These are phyloP conservation scores for Botrytis pseudocinerea DNA, from an alignment of 2,329 filamentous ascomycete genomes.

Conservation along the genomic window DNA sequence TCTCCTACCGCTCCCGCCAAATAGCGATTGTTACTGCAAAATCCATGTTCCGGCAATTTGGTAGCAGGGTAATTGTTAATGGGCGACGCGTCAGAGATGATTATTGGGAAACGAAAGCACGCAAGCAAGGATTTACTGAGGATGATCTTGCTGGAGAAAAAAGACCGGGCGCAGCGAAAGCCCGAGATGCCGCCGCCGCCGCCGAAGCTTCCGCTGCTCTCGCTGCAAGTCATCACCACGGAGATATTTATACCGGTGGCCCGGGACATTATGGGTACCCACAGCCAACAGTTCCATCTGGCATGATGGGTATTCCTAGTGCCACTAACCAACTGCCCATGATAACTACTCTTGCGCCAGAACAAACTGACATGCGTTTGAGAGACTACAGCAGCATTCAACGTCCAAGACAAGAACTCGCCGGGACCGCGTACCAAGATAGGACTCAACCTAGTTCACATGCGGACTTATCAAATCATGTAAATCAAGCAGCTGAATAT, in stretches of 20 bases:
- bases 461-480: slow-evolving; percentile 80
- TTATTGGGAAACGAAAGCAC: slow-evolving; percentile 97
- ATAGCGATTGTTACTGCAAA: slow-evolving; percentile 97
- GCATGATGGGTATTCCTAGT: slow-evolving; percentile 66
- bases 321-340: slow-evolving; percentile 74
- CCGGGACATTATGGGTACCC: slow-evolving; percentile 64
- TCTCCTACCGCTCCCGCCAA: slow-evolving; percentile 96
- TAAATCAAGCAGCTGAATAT: slow-evolving; percentile 85
- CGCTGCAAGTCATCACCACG: slow-evolving; percentile 69
- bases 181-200: slow-evolving; percentile 69
- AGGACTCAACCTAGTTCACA: slow-evolving; percentile 74
- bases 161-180: slow-evolving; percentile 86
- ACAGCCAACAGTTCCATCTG: slow-evolving; percentile 69
- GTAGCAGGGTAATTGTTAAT: slow-evolving; percentile 86
- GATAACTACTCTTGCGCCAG: slow-evolving; percentile 80
- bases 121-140: slow-evolving; percentile 97
- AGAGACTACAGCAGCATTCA: slow-evolving; percentile 83
- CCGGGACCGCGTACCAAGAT: slow-evolving; percentile 85
- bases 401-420: slow-evolving; percentile 84
- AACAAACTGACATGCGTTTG: slow-evolving; percentile 73
- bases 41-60: slow-evolving; percentile 99
- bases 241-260: slow-evolving; percentile 84
- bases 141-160: slow-evolving; percentile 96
- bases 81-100: slow-evolving; percentile 92
- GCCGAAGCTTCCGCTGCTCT: slow-evolving; percentile 59